A percentile compares a stretch with the other conserved stretches of the same genome.
Conservation (phyloP, 2,329 filamentous ascomycete species). For the Rhynchosporium graminicola region DNA sequence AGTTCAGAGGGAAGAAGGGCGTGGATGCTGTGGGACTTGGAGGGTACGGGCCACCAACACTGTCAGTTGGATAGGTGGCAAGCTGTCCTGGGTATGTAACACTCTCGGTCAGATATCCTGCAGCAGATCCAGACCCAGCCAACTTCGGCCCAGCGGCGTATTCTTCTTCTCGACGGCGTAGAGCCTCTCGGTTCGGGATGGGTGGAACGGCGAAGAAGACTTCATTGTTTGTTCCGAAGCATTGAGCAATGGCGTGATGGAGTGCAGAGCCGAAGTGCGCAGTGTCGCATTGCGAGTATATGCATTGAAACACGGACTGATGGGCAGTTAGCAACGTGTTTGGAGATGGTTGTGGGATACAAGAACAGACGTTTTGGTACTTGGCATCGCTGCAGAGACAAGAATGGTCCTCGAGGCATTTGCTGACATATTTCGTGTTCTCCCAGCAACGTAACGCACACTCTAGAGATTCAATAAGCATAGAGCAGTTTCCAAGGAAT, state of each 20-base stretch:
- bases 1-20: conserved; percentile 19
- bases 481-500: background rate
- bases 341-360: background rate
- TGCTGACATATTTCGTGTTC: conserved; percentile 42
- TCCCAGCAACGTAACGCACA: conserved; percentile 42
- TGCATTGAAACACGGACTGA: conserved; percentile 42
- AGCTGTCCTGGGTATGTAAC: conserved; percentile 19
- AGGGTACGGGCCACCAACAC: conserved; percentile 19
- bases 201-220: conserved; percentile 29
- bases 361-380: conserved; percentile 40
- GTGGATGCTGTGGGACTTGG: conserved; percentile 19
- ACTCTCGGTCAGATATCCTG: conserved; percentile 25
- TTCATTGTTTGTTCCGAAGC: conserved; percentile 31
- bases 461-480: conserved; percentile 27
- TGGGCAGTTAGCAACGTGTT: background rate
- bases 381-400: conserved; percentile 41
- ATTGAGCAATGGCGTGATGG: conserved; percentile 40
- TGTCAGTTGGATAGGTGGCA: conserved; percentile 16
- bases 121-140: conserved; percentile 29
- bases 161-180: conserved; percentile 38
- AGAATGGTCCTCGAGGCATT: conserved; percentile 34
- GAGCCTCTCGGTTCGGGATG: conserved; percentile 36
- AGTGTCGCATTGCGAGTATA: conserved; percentile 43
- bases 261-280: conserved; percentile 40
- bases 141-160: conserved; percentile 31